These are phyloP conservation scores for Fusarium redolens DNA, from an alignment of 2,329 filamentous ascomycete species.

Conservation along the genomic window DNA sequence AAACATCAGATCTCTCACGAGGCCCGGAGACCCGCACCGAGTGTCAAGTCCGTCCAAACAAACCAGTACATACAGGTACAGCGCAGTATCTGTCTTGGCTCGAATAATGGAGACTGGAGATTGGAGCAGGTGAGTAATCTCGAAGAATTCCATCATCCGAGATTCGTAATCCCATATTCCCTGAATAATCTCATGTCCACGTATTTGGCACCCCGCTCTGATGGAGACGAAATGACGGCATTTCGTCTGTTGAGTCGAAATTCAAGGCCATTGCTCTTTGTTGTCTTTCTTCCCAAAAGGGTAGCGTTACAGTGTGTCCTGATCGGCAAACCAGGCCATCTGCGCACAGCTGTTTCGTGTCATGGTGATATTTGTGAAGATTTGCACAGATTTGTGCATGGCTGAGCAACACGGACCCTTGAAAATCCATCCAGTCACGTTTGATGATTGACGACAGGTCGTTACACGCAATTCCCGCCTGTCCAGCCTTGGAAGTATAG, in stretches of 20 bases:
- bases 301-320: constrained; percentile 7
- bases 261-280: constrained; percentile 19
- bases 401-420: constrained; percentile 22
- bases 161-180: constrained; percentile 26
- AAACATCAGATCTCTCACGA: constrained; percentile 28
- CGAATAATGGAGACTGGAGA: constrained; percentile 1
- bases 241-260: constrained; percentile 19
- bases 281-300: constrained; percentile 33
- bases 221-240: constrained; percentile 25
- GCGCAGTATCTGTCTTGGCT: constrained; percentile 9
- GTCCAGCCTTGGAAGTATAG: constrained; percentile 23
- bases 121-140: constrained; percentile 17
- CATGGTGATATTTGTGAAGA: constrained; percentile 4
- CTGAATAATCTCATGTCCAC: not conserved
- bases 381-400: constrained; percentile 33
- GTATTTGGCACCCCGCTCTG: constrained; percentile 7
- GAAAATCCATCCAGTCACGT: constrained; percentile 25
- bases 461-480: constrained; percentile 21
- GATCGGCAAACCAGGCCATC: not conserved
- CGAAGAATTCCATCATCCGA: constrained; percentile 20
- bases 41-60: constrained; percentile 5
- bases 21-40: constrained; percentile 20
- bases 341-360: constrained; percentile 28
- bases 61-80: not conserved
- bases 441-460: constrained; percentile 21